Conservation (phyloP, 805 yeast species). For the Torulaspora gathmanii region DNA sequence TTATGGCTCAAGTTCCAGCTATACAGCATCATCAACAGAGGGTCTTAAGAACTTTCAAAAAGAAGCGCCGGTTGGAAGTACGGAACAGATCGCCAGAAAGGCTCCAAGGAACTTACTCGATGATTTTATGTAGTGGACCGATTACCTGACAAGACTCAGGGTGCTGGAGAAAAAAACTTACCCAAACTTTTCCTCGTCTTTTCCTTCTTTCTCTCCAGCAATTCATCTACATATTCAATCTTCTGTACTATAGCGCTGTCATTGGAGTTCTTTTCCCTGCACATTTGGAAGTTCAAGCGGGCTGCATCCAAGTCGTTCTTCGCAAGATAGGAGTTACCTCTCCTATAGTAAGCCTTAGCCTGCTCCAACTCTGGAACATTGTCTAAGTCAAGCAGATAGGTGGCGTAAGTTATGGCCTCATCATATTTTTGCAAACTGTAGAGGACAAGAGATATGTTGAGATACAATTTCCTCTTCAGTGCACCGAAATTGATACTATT, state of each 20-base stretch:
- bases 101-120: constrained; percentile 31
- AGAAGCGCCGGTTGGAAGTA: neutral
- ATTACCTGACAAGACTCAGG: constrained; percentile 4
- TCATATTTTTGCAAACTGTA: constrained; percentile 47
- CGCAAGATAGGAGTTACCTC: constrained; percentile 44
- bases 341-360: constrained; percentile 58
- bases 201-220: constrained; percentile 42
- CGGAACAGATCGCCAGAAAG: neutral
- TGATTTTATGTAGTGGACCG: constrained; percentile 30
- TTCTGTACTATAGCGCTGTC: constrained; percentile 50
- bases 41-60: neutral
- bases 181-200: constrained; percentile 53
- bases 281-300: constrained; percentile 42
- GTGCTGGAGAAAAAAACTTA: constrained; percentile 50
- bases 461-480: constrained; percentile 39
- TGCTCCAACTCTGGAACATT: constrained; percentile 38
- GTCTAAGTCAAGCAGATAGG: constrained; percentile 51
- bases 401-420: constrained; percentile 51
- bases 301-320: constrained; percentile 49
- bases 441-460: constrained; percentile 54
- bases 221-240: constrained; percentile 39
- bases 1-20: neutral
- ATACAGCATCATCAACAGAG: neutral
- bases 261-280: constrained; percentile 41
- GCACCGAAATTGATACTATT: constrained; percentile 46